phyloP scores from a whole-genome alignment of 352 stramenopile species.

The Globisporangium paroecandrum region DNA sequence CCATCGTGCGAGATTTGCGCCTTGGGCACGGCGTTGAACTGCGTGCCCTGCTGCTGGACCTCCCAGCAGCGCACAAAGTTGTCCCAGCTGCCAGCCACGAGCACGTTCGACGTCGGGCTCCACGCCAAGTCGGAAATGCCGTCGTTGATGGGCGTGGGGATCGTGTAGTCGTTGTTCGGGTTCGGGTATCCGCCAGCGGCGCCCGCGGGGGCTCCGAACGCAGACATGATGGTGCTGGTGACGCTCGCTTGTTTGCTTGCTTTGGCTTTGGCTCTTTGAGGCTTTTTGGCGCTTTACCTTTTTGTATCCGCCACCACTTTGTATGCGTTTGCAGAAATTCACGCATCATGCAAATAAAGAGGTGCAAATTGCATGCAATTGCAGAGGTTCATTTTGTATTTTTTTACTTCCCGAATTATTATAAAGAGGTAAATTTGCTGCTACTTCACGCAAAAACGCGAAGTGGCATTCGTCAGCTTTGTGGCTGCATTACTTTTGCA shows the following conservation, averaged over 20 bases:
- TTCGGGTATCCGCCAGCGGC: slow-evolving; percentile 55
- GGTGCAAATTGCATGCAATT: neutral
- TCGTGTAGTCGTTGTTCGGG: slow-evolving; percentile 77
- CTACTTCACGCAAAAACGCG: neutral
- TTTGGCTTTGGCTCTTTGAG: slow-evolving; percentile 7
- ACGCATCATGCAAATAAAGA: neutral
- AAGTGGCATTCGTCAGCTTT: no score
- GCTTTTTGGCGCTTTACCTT: neutral
- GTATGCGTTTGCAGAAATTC: neutral
- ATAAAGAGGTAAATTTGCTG: neutral
- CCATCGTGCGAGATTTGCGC: slow-evolving; percentile 87
- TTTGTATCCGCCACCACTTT: neutral
- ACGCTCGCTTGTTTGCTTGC: neutral
- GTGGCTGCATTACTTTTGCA: neutral
- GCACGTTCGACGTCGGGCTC: slow-evolving; percentile 69
- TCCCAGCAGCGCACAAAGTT: slow-evolving; percentile 85
- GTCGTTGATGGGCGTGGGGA: slow-evolving; percentile 59
- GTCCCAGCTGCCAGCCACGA: slow-evolving; percentile 80
- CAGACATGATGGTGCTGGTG: slow-evolving; percentile 19
- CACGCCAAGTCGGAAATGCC: slow-evolving; percentile 76
- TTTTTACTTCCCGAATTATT: neutral
- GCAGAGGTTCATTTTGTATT: neutral
- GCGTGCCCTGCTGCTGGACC: slow-evolving; percentile 62
- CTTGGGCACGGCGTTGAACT: slow-evolving; percentile 77
- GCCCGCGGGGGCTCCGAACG: slow-evolving; percentile 48